Conservation (phyloP, 169 alveolate species). For the Eimeria tenella region DNA sequence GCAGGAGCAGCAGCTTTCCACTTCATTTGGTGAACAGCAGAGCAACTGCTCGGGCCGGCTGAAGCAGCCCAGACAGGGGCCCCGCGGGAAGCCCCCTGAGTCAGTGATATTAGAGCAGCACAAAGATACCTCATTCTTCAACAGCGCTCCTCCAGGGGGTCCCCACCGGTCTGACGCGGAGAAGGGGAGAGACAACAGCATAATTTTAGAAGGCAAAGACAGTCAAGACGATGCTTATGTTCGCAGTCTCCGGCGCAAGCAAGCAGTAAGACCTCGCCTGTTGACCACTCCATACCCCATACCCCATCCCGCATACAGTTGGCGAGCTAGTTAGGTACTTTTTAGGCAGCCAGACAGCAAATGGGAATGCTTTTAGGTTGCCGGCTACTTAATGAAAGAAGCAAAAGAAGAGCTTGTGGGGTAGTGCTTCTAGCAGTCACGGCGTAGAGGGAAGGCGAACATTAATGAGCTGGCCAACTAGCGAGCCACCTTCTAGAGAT, state of each 20-base stretch:
- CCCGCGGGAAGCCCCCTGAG: too few relatives aligned
- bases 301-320: neutral
- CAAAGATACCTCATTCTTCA: neutral
- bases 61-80: too few relatives aligned
- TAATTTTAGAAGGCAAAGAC: neutral
- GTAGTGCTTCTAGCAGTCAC: too few relatives aligned
- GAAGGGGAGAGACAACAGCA: neutral
- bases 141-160: conserved; percentile 36
- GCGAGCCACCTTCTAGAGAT: too few relatives aligned
- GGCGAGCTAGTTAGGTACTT: neutral
- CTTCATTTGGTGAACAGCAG: too few relatives aligned
- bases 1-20: neutral
- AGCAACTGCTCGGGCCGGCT: too few relatives aligned
- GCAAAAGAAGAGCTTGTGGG: too few relatives aligned
- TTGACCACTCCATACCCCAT: too few relatives aligned
- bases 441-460: too few relatives aligned
- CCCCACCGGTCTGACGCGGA: neutral
- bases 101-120: neutral
- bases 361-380: neutral
- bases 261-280: neutral
- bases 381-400: too few relatives aligned
- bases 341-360: neutral
- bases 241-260: neutral
- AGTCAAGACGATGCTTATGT: neutral
- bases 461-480: too few relatives aligned